phyloP scores from a whole-genome alignment of 31 red algal species.

The Porphyra umbilicalis region DNA sequence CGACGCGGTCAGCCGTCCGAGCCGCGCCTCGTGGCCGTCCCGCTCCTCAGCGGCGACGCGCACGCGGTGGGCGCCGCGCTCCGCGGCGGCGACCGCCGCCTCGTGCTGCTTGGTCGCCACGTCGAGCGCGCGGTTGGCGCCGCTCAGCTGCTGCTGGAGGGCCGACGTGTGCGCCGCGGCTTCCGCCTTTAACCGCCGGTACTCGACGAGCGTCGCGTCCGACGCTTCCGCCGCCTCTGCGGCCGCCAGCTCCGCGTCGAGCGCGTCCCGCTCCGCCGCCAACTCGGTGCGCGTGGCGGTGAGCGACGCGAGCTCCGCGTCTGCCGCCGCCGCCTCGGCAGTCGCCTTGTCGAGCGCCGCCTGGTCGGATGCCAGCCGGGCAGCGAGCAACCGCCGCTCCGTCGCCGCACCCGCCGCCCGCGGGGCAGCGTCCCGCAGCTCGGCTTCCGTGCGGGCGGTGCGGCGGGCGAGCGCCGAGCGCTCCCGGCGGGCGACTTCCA shows the following conservation, averaged over 20 bases:
- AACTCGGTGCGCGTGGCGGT: slow-evolving; percentile 15
- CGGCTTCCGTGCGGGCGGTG: background rate
- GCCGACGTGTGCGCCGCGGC: slow-evolving; percentile 57
- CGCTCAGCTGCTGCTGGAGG: slow-evolving; percentile 53
- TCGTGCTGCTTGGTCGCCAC: slow-evolving; percentile 28
- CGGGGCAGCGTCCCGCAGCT: background rate
- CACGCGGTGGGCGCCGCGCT: slow-evolving; percentile 4
- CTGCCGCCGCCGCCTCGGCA: background rate
- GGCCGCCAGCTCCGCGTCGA: slow-evolving; percentile 33
- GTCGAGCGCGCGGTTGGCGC: slow-evolving; percentile 27
- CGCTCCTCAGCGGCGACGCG: slow-evolving; percentile 6
- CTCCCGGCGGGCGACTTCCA: background rate
- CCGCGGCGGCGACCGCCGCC: slow-evolving; percentile 17
- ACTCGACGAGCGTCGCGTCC: slow-evolving; percentile 64
- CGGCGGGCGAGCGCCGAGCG: background rate
- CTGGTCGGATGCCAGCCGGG: background rate
- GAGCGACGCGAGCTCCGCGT: slow-evolving; percentile 34
- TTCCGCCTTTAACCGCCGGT: slow-evolving; percentile 53
- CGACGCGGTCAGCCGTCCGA: background rate
- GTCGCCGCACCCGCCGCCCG: background rate
- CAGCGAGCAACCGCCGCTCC: background rate
- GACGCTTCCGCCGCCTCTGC: slow-evolving; percentile 42
- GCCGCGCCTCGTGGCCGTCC: slow-evolving; percentile 21
- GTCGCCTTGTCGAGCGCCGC: background rate
- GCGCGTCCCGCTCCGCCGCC: slow-evolving; percentile 36